phyloP scores from a whole-genome alignment of 495 filamentous ascomycete genomes.

The Podospora conica region DNA sequence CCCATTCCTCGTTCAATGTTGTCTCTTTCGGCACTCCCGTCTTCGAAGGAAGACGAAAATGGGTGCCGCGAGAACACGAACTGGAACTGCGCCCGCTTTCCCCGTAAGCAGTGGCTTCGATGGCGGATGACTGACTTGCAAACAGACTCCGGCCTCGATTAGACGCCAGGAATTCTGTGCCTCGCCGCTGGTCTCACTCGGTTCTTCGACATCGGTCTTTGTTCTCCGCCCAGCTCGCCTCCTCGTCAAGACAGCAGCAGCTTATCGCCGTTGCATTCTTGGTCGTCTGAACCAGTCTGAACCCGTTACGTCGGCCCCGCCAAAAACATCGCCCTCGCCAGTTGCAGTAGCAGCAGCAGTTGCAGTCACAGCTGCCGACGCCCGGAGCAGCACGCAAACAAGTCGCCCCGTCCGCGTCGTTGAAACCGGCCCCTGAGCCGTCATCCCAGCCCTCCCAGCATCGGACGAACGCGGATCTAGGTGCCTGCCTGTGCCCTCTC shows the following conservation, averaged over 20 bases:
- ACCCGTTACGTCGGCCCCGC: constrained; percentile 5
- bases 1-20: too few relatives aligned
- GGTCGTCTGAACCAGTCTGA: not conserved
- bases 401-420: not conserved
- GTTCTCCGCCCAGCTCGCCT: not conserved
- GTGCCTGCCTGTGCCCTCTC: not conserved
- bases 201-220: constrained; percentile 7
- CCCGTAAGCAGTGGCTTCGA: not conserved
- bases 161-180: not conserved
- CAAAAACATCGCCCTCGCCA: not conserved
- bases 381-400: constrained; percentile 4
- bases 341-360: not conserved
- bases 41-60: too few relatives aligned
- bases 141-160: not conserved
- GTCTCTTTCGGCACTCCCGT: too few relatives aligned
- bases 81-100: not conserved
- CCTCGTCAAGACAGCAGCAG: constrained; percentile 7
- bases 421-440: not conserved
- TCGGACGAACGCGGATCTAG: not conserved
- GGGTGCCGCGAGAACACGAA: not conserved
- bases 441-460: not conserved
- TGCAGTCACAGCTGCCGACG: not conserved
- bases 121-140: constrained; percentile 4
- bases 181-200: constrained; percentile 3
- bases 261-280: constrained; percentile 20